phyloP scores from a whole-genome alignment of 139 green algal species.

The Edaphochlamys debaryana region DNA sequence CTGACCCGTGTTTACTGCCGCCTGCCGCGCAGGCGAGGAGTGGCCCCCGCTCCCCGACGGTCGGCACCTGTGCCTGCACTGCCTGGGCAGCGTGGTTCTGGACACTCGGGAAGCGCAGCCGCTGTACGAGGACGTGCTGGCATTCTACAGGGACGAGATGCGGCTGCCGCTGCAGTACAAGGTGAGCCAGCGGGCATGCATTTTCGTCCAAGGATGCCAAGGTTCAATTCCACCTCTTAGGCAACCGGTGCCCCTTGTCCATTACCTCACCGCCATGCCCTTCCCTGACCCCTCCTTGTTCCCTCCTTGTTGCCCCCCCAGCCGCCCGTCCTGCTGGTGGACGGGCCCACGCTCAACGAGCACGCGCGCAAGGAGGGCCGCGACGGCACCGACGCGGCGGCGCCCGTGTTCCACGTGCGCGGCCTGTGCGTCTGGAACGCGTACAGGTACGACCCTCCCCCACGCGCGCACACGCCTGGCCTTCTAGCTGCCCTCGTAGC shows the following conservation, averaged over 20 bases:
- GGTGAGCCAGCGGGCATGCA: no score
- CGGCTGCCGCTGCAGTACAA: conserved; percentile 11
- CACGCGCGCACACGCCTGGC: no score
- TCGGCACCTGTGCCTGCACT: conserved; percentile 84
- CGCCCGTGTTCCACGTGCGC: conserved; percentile 79
- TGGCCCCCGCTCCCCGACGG: conserved; percentile 69
- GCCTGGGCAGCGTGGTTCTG: conserved; percentile 75
- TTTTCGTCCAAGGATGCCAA: no score
- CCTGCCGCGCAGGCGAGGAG: conserved; percentile 26
- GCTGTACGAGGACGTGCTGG: conserved; percentile 78
- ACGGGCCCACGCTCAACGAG: conserved; percentile 76
- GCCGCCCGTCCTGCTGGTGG: conserved; percentile 84
- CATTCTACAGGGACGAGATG: conserved; percentile 23
- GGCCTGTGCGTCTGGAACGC: conserved; percentile 84
- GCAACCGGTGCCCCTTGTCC: no score
- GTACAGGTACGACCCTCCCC: conserved; percentile 54
- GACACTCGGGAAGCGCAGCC: conserved; percentile 84
- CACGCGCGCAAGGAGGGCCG: conserved; percentile 41
- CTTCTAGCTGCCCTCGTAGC: no score
- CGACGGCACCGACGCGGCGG: conserved; percentile 42
- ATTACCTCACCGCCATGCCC: no score
- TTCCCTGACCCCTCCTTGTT: not conserved
- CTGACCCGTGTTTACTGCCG: no score
- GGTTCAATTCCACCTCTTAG: no score
- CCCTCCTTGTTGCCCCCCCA: not conserved